Evolutionary conservation across 2,329 filamentous ascomycete species (phyloP), one percentile per base, ranked within the genome.

Genomic region (Calonectria multiphialidica): DNA sequence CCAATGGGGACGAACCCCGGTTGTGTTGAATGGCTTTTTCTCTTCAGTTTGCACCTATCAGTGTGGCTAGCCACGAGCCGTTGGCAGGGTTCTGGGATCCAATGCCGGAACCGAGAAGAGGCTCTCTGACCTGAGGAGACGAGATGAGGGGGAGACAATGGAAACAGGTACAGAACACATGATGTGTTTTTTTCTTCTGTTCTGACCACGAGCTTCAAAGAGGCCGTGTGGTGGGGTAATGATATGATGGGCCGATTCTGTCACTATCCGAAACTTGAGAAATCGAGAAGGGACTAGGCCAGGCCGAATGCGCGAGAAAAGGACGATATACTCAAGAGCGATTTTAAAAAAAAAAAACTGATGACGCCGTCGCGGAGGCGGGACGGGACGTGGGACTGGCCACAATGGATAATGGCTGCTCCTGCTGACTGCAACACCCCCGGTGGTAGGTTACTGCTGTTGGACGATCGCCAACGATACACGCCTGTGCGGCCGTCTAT

Each of bases 41-140:
- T 72, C 37, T 50, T 42, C 55, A 28, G 35, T 68, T 62, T 30
- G 57, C 59, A 67, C 75, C 77, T 79, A 77, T 78, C 71, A 73
- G 15, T 72, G 57, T n/a, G 40, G n/a, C 23, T 49, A 65, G 61
- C 59, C 23, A 45, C 59, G 57, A 65, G 35, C 59, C 25, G 21
- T 35, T 44, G 66, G 70, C 74, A 72, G 66, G 70, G 73, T 50
- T 61, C 71, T 35, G 33, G 68, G 77, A 64, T 77, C 53, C 68
- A 74, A 70, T 71, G 53, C 70, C 65, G 71, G 45, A 72, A 62
- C 64, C 23, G 21, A 67, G 35, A 47, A 72, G 68, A 37, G 59
- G 61, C 59, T 72, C 44, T 55, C 25, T 40, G 57, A 53, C 50
- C 68, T 63, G 68, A 66, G 28, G 66, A 66, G 53, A 70, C 28